phyloP scores from a whole-genome alignment of 306 rosid species.

The Castanea crenata region DNA sequence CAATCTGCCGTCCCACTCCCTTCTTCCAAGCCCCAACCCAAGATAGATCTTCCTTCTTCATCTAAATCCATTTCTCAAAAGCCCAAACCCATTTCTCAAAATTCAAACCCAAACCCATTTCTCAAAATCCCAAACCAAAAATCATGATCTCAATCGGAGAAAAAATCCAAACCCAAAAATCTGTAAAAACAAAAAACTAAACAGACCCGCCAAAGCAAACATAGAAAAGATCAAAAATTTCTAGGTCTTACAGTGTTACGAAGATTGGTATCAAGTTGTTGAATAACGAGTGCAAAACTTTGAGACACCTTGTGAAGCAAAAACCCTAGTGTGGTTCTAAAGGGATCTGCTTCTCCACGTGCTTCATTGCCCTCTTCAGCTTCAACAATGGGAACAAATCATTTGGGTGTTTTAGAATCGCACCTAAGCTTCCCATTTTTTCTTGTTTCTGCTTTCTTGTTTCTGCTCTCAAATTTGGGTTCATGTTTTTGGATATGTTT shows the following conservation, averaged over 20 bases:
- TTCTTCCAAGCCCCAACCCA: too few species aligned
- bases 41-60: too few species aligned
- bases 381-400: slow-evolving; percentile 76
- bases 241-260: slow-evolving; percentile 74
- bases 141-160: too few species aligned
- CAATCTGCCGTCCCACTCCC: too few species aligned
- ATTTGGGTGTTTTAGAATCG: slow-evolving; percentile 80
- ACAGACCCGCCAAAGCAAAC: neutral
- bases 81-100: too few species aligned
- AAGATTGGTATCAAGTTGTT: slow-evolving; percentile 74
- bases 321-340: slow-evolving; percentile 86
- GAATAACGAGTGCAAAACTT: slow-evolving; percentile 84
- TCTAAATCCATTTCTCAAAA: too few species aligned
- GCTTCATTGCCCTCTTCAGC: slow-evolving; percentile 71
- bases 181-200: neutral
- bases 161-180: too few species aligned
- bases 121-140: too few species aligned
- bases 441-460: neutral
- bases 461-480: neutral
- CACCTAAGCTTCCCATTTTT: slow-evolving; percentile 63
- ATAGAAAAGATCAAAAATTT: too few species aligned
- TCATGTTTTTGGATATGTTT: neutral
- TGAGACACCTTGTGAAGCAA: slow-evolving; percentile 87
- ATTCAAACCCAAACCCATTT: too few species aligned
- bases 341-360: slow-evolving; percentile 94